These are phyloP conservation scores for Avena sativa DNA, from an alignment of 176 grass and related monocot species.

Conservation along the genomic window DNA sequence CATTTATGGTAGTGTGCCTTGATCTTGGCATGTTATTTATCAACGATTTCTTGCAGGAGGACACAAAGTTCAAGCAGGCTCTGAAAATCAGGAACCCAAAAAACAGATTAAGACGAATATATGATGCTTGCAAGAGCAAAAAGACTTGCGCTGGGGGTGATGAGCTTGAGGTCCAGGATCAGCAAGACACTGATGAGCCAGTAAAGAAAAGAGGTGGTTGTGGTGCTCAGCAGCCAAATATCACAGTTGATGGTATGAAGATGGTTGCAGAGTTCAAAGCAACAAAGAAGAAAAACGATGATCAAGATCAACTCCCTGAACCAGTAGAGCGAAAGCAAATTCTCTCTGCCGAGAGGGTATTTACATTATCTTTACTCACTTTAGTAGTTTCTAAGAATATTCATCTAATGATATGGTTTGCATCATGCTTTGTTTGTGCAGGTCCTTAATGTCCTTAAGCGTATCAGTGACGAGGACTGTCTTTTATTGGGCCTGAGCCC, in stretches of 20 bases:
- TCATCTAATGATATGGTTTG: conserved; percentile 32
- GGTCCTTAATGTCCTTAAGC: conserved; percentile 97
- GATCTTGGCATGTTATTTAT: conserved; percentile 16
- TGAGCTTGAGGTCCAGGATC: conserved; percentile 82
- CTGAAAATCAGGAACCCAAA: conserved; percentile 95
- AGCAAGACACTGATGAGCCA: conserved; percentile 79
- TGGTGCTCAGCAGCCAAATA: conserved; percentile 97
- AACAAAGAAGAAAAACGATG: conserved; percentile 89
- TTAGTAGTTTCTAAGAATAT: background rate
- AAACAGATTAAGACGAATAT: conserved; percentile 90
- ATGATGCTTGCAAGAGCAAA: conserved; percentile 98
- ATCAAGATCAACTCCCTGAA: conserved; percentile 95
- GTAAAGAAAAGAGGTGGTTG: conserved; percentile 91
- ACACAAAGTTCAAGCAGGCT: conserved; percentile 94
- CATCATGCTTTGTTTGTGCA: conserved; percentile 39
- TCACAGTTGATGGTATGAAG: conserved; percentile 98
- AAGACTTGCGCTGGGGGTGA: conserved; percentile 87
- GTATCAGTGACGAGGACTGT: conserved; percentile 96
- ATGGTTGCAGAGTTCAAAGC: conserved; percentile 98
- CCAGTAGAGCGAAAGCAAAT: conserved; percentile 93
- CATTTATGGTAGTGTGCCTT: conserved; percentile 1
- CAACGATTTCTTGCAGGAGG: conserved; percentile 61
- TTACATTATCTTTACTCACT: conserved; percentile 10
- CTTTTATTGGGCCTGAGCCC: conserved; percentile 83
- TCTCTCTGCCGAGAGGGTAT: conserved; percentile 91